Evolutionary conservation across 306 rosid species (phyloP), one percentile per base, ranked within the genome.

Genomic region (Cucurbita moschata): DNA sequence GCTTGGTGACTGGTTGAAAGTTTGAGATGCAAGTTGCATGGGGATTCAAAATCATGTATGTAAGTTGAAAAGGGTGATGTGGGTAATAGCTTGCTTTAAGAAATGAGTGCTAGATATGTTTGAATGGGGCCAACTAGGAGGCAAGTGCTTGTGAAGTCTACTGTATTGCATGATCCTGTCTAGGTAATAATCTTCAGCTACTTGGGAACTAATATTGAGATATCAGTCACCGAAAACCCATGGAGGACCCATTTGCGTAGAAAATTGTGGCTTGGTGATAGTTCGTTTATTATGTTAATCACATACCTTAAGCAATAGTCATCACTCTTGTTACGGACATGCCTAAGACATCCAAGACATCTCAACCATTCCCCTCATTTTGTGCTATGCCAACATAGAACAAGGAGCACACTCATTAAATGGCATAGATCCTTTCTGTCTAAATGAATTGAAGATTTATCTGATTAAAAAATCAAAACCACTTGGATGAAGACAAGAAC

Each of bases 381-480:
- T 71, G 51, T 71, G 73, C 12, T 15, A 47, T 21, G 23, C 56
- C 19, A 68, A 68, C 23, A 44, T 46, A 68, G 4, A 46, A 13
- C 73, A 47, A 57, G 73, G 56, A 47, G 73, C 73, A 68, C 43
- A 68, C 57, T 68, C 73, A 26, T 68, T 68, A 46, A 67, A 68
- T 26, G 12, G 13, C 30, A 47, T 47, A 47, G 21, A 68, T 46
- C 13, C 23, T 64, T 23, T 68, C 42, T 68, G 73, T 68, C 73
- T 68, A 68, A 67, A 67, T 13, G 19, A 46, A 35, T 68, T 68
- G 43, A 68, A 47, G 14, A 23, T 68, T 51, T 66, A 44, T 66
- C 72, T 23, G 13, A 68, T 23, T 46, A 68, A 13, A 68, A 19
- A 68, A 23, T 68, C 13, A 47, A 68, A 68, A 68, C 72, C 73